Evolutionary conservation across 2,329 filamentous ascomycete genomes (phyloP).

Genomic region (Plenodomus lindquistii): DNA sequence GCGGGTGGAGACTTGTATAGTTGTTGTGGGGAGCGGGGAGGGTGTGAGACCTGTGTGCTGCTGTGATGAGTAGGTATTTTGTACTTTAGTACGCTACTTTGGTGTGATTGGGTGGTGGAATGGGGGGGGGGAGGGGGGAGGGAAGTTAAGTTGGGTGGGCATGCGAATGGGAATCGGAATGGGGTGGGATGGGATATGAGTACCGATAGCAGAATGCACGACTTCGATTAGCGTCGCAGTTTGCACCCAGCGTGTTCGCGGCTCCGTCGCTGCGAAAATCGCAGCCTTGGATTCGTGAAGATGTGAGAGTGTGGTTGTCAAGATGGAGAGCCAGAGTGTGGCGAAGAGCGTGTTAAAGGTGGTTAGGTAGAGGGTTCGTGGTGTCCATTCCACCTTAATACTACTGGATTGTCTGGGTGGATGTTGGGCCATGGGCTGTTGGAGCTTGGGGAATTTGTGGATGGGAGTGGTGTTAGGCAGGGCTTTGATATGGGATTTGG

Average conservation of each 20-base stretch:
- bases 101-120: not conserved
- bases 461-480: no score
- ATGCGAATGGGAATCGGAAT: not conserved
- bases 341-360: conserved; percentile 26
- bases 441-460: no score
- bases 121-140: not conserved
- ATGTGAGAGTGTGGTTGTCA: conserved; percentile 6
- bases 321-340: conserved; percentile 19
- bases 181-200: not conserved
- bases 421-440: not conserved
- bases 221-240: conserved; percentile 26
- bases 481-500: not conserved
- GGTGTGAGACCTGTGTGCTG: conserved; percentile 21
- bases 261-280: conserved; percentile 17
- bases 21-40: conserved; percentile 28
- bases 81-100: not conserved
- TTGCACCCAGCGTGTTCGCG: conserved; percentile 23
- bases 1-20: conserved; percentile 27
- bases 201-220: conserved; percentile 21
- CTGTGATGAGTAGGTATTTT: not conserved
- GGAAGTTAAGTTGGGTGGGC: not conserved
- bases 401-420: not conserved
- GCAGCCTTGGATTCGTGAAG: not conserved
- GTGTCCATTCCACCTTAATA: not conserved
- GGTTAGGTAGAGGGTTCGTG: conserved; percentile 23